These are phyloP conservation scores for Amesomyces nigricolor DNA, from an alignment of 2,329 filamentous ascomycete genomes.

Conservation along the genomic window DNA sequence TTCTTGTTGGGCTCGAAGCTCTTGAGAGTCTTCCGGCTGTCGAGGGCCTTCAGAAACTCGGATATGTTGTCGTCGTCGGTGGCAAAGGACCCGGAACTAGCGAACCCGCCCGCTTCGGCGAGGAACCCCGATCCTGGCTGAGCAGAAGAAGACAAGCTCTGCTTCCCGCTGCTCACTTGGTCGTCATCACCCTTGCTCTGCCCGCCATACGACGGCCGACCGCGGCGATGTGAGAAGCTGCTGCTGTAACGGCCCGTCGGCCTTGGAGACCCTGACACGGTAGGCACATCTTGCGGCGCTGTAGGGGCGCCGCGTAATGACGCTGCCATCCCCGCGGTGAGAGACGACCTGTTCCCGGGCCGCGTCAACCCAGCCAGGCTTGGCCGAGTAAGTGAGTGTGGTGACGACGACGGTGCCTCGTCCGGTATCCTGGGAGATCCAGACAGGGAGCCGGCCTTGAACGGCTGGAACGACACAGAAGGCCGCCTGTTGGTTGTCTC, in stretches of 20 bases:
- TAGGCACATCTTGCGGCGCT: slow-evolving; percentile 61
- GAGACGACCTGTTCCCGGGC: slow-evolving; percentile 62
- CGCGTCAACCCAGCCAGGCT: slow-evolving; percentile 48
- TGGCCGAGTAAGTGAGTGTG: slow-evolving; percentile 46
- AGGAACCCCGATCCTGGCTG: slow-evolving; percentile 76
- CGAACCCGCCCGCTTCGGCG: slow-evolving; percentile 58
- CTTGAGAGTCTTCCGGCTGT: slow-evolving; percentile 79
- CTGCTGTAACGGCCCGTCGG: slow-evolving; percentile 86
- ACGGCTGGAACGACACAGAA: slow-evolving; percentile 88
- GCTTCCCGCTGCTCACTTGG: slow-evolving; percentile 73
- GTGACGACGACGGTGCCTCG: slow-evolving; percentile 49
- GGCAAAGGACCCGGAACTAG: slow-evolving; percentile 61
- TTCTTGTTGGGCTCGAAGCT: slow-evolving; percentile 66
- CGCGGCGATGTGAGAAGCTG: slow-evolving; percentile 83
- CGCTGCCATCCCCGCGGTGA: slow-evolving; percentile 70
- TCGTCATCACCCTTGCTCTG: slow-evolving; percentile 67
- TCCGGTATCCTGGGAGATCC: slow-evolving; percentile 64
- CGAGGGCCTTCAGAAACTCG: slow-evolving; percentile 84
- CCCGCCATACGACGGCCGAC: slow-evolving; percentile 69
- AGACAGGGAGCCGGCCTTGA: slow-evolving; percentile 93
- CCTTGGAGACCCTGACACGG: slow-evolving; percentile 70
- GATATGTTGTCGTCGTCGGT: slow-evolving; percentile 89
- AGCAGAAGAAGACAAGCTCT: slow-evolving; percentile 64
- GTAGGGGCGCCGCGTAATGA: slow-evolving; percentile 63
- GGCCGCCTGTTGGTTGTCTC: slow-evolving; percentile 61